Evolutionary conservation across 2,329 filamentous ascomycete genomes (phyloP).

Genomic region (Epichloe festucae): DNA sequence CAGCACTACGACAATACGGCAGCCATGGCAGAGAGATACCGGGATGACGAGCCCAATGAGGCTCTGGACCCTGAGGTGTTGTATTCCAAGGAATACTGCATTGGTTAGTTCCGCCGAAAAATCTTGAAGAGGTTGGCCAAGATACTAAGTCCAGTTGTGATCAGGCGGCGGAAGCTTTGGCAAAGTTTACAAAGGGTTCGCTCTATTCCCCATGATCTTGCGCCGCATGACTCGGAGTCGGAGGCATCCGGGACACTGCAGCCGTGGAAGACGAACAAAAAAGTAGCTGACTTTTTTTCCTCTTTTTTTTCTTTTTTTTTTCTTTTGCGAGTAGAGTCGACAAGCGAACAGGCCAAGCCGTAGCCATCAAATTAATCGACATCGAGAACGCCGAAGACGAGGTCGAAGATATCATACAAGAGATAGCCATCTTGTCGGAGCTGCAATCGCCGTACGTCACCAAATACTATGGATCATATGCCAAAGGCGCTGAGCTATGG

Average conservation of each 20-base stretch:
- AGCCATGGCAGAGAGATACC: slow-evolving; percentile 35
- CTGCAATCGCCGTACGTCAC: slow-evolving; percentile 94
- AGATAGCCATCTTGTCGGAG: slow-evolving; percentile 94
- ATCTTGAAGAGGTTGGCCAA: not conserved
- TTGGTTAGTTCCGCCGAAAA: slow-evolving; percentile 41
- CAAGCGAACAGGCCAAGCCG: slow-evolving; percentile 81
- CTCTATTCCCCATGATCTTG: not conserved
- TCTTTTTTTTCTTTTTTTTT: not conserved
- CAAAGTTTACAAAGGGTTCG: slow-evolving; percentile 92
- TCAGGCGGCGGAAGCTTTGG: slow-evolving; percentile 92
- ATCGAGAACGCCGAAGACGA: slow-evolving; percentile 98
- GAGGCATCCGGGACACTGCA: not conserved
- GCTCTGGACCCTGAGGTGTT: slow-evolving; percentile 71
- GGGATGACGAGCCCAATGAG: slow-evolving; percentile 35
- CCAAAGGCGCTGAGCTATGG: slow-evolving; percentile 94
- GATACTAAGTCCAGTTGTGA: slow-evolving; percentile 14
- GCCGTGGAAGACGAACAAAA: not conserved
- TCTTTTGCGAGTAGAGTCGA: slow-evolving; percentile 52
- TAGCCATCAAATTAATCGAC: slow-evolving; percentile 97
- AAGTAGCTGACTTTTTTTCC: not conserved
- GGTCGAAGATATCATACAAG: slow-evolving; percentile 97
- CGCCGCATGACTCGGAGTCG: not conserved
- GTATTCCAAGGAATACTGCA: slow-evolving; percentile 87
- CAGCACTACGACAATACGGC: not conserved
- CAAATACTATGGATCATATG: slow-evolving; percentile 93